A percentile compares a stretch with the other conserved stretches of the same genome.
phyloP scores from a whole-genome alignment of 2,329 filamentous ascomycete genomes.

The Penicillium decumbens region DNA sequence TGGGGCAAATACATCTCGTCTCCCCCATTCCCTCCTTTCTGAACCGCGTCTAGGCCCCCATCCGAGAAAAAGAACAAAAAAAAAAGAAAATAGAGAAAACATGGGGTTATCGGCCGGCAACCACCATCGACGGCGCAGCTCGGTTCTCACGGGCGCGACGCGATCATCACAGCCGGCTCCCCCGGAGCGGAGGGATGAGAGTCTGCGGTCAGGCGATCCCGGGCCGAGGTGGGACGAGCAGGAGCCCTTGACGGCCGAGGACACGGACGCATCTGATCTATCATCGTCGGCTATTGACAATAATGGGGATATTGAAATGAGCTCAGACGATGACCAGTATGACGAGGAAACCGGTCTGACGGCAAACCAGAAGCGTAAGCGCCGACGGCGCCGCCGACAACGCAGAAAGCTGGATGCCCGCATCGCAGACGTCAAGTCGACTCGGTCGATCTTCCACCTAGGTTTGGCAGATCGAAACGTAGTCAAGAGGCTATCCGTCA shows the following conservation, averaged over 20 bases:
- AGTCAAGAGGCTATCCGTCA: conserved; percentile 63
- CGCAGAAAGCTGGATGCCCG: conserved; percentile 67
- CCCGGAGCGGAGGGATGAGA: conserved; percentile 37
- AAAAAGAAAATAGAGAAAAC: conserved; percentile 4
- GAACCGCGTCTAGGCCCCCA: conserved; percentile 10
- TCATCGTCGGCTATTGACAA: conserved; percentile 42
- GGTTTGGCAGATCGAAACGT: conserved; percentile 70
- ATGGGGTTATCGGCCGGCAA: conserved; percentile 35
- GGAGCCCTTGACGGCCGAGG: conserved; percentile 32
- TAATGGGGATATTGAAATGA: conserved; percentile 54
- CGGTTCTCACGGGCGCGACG: conserved; percentile 41
- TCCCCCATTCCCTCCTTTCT: conserved; percentile 7
- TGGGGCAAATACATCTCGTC: conserved; percentile 14
- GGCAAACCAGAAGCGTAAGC: conserved; percentile 60
- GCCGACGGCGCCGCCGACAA: conserved; percentile 62
- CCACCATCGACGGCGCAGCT: conserved; percentile 40
- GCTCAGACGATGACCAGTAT: conserved; percentile 70
- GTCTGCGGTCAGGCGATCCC: conserved; percentile 22
- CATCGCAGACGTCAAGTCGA: conserved; percentile 57
- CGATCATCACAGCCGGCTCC: conserved; percentile 45
- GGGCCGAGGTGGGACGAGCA: conserved; percentile 31
- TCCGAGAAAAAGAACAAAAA: background rate
- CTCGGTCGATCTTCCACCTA: conserved; percentile 60
- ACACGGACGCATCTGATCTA: conserved; percentile 38
- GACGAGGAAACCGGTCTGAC: conserved; percentile 90